Base-by-base conservation (phyloP, 2,329 filamentous ascomycete species). In the Sporothrix mexicana region DNA sequence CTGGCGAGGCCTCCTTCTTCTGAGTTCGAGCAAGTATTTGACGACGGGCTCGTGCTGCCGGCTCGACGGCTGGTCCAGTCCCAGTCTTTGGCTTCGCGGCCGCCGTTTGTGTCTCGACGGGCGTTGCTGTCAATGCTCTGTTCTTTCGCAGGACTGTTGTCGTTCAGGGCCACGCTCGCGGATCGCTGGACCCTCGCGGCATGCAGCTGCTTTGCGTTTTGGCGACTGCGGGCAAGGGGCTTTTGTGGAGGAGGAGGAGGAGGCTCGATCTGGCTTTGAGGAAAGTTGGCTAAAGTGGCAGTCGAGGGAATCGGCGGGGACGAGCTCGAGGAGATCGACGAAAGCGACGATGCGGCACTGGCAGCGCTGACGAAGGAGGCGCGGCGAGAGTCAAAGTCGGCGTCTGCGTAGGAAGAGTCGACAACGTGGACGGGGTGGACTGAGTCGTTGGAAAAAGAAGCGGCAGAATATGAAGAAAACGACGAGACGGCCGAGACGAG, bases 131-230 rank as follows among this genome's bases (percentile, higher is more conserved):
- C 62, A 75, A 72, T 61, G 73, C 75, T 71, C 43, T 73, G 75
- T 74, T 79, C 77, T 72, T 75, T 69, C 8, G 9, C 7, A 17
- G 23, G 13, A 25, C 23, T 53, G 45, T 17, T 68, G 64, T 75
- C 76, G 75, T 78, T 77, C 72, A 78, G 79, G 74, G 77, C 78
- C 76, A 80, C 75, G 74, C 80, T 81, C 77, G 80, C 80, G 75
- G 80, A 83, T 76, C 84, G 84, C 80, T 84, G 83, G 74, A 83
- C 77, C 74, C 85, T 82, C 75, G 83, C 83, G 76, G 84, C 84
- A 80, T 87, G 84, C 80, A 86, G 80, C 75, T 84, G 83, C 79
- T 85, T 81, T 77, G 84, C 84, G 82, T 85, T 80, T 75, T 83
- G 81, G 77, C 83, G 79, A 77, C 77, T 83, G 74, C 83, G 81